These are phyloP conservation scores for Lentinus brumalis DNA, from an alignment of 768 basidiomycete genomes.

Conservation along the genomic window DNA sequence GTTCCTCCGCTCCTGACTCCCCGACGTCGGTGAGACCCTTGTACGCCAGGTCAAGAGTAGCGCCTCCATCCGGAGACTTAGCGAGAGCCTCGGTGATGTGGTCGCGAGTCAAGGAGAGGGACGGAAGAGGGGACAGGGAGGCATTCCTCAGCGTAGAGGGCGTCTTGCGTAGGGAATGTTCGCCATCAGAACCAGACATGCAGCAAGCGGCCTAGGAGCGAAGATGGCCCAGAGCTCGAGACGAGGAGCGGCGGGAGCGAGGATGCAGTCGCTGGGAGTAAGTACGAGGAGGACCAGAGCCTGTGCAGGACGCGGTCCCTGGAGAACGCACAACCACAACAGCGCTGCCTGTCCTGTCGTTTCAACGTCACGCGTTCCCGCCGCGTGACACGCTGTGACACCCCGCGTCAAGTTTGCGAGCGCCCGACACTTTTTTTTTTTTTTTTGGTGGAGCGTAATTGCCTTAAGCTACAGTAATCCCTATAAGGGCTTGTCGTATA, in stretches of 20 bases:
- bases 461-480: too few species aligned
- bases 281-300: background rate
- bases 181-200: slow-evolving; percentile 23
- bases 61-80: slow-evolving; percentile 73
- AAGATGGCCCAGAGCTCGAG: background rate
- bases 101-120: slow-evolving; percentile 50
- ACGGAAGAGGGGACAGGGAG: slow-evolving; percentile 29
- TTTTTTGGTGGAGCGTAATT: too few species aligned
- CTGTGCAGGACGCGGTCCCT: slow-evolving; percentile 9
- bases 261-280: background rate
- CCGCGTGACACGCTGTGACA: slow-evolving; percentile 12
- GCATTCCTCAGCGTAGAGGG: slow-evolving; percentile 20
- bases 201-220: slow-evolving; percentile 4
- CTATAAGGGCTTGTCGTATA: too few species aligned
- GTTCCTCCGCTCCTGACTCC: slow-evolving; percentile 71
- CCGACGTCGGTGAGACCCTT: slow-evolving; percentile 76
- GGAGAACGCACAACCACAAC: background rate
- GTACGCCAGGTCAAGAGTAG: slow-evolving; percentile 84
- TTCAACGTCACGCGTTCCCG: slow-evolving; percentile 18
- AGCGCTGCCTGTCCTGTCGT: background rate
- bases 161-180: slow-evolving; percentile 17
- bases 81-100: slow-evolving; percentile 67
- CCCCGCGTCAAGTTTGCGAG: slow-evolving; percentile 4
- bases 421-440: background rate
- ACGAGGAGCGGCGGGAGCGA: background rate